Evolutionary conservation across 257 asterid species (phyloP), one percentile per base, ranked within the genome.

Genomic region (Cordia subcordata): DNA sequence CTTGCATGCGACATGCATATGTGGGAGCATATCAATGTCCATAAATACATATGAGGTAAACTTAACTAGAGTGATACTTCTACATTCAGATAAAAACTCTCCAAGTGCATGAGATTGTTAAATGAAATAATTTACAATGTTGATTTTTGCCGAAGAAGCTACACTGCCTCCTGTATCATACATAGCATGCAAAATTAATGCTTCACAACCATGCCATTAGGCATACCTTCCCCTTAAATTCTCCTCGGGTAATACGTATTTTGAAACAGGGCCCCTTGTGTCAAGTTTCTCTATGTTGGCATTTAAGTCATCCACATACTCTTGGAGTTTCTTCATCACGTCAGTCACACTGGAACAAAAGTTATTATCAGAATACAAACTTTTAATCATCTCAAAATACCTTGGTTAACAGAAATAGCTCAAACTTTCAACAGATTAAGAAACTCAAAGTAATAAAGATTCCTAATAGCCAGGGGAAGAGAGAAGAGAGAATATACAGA

Each of bases 161-260:
- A 27, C 6, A 1, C 6, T 27, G 35, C 35, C 6, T 27, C 35
- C 35, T 27, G 35, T 27, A 27, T 27, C 35, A 27, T 27, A 27
- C 3, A 27, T 27, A 6, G 35, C 6, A 1, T 27, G 35, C 35
- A 27, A 47, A 8, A 47, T n/a, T 5, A 4, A 47, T 47, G 1
- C n/a, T 46, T 16, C 52, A 47, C 4, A 47, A 53, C 33, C 59
- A 20, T 16, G 21, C 19, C 18, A 53, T 71, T 27, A 68, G 60
- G 53, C 74, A 45, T 72, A 92, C 98, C 95, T 84, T 80, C 96
- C 96, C 72, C 81, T 81, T 60, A 92, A 86, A 81, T 86, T 82
- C 82, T 92, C 99, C 52, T 92, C 99, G 16, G 85, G 99, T 64
- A 92, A 79, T 57, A 71, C 80, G 68, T 92, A 92, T 63, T 86